Evolutionary conservation across 768 basidiomycete species (phyloP), one percentile per base, ranked within the genome.

Genomic region (Suillus weaverae): DNA sequence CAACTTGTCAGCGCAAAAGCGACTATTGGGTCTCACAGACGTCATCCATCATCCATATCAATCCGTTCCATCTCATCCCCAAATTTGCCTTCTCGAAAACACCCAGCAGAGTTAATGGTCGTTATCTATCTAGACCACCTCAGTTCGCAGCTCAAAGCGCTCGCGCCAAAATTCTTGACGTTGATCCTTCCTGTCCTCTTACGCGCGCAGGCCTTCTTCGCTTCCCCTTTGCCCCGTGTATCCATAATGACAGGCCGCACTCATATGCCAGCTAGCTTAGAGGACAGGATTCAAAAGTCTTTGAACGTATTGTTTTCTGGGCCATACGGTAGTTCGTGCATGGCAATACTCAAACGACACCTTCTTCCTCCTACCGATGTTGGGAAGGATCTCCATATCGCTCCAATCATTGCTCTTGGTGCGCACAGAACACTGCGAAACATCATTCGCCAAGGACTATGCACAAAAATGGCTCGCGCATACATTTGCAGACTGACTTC

Each of bases 181-280:
- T 69, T 76, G 41, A 86, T 92, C 61, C 79, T 92, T n/a, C 88
- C 89, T 0, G 79, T 89, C 39, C 84, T 94, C n/a, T 90, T 92
- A 70, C 86, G 89, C 20, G 84, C 84, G 26, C 81, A 90, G 30
- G 85, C 88, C 1, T 87, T 85, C 69, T 89, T 85, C 70, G 80
- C 86, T 4, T 83, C 86, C 3, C 86, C 90, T 2, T 82, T 94
- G 18, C 89, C 91, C 46, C 85, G 89, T 9, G 77, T 94, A 11
- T 85, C 89, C 6, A 79, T 91, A 48, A 79, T 79, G 59, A 72
- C 73, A 65, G 73, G 82, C 43, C 71, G 75, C 30, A 70, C 73
- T 3, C 78, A 73, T 5, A 71, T 70, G 18, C 71, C 72, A 41
- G 73, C 70, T 36, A 74, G 72, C 36, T 67, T 80, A 18, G 90